Evolutionary conservation across 2,329 filamentous ascomycete genomes (phyloP), one percentile per base, ranked within the genome.

Genomic region (Xylariaceae sp.): DNA sequence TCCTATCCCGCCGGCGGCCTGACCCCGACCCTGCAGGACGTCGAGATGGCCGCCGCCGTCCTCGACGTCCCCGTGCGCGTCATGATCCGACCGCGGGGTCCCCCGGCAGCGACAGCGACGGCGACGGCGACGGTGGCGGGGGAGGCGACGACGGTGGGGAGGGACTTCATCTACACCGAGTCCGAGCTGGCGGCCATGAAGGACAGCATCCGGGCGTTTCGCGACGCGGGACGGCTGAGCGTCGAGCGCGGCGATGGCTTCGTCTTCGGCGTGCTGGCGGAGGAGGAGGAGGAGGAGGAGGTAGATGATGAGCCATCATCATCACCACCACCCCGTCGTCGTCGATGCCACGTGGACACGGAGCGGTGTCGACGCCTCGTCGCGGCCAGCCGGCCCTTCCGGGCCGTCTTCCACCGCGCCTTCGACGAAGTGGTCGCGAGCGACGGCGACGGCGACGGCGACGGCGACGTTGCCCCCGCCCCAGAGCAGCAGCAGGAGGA

Each of bases 401-500:
- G 50, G 12, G 67, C 65, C 41, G 62, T 72, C n/a, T 70, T 77
- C 40, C 72, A 75, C 50, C 65, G 73, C 12, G 73, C 73, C 2
- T 73, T 74, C 37, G 73, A 77, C 45, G 56, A 61, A 13, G 53
- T 74, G 9, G 44, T 69, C 3, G n/a, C n/a, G n/a, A 52, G 42
- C 25, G 39, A 33, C 16, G 43, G 38, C 2, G 44, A 39, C 2
- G 23, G 22, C 16, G n/a, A 19, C 8, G 19, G 11, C 29, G 29
- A 21, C 4, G 27, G 34, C 9, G 27, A 21, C 10, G 25, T 33
- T n/a, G 29, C 29, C 19, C 24, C 24, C 6, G n/a, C n/a, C n/a
- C n/a, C n/a, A n/a, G n/a, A n/a, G n/a, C n/a, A n/a, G n/a, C n/a
- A n/a, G n/a, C n/a, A n/a, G n/a, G n/a, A n/a, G n/a, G n/a, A n/a